Base-by-base conservation (phyloP, 202 grass and related monocot species). In the Saccharum hybrid region DNA sequence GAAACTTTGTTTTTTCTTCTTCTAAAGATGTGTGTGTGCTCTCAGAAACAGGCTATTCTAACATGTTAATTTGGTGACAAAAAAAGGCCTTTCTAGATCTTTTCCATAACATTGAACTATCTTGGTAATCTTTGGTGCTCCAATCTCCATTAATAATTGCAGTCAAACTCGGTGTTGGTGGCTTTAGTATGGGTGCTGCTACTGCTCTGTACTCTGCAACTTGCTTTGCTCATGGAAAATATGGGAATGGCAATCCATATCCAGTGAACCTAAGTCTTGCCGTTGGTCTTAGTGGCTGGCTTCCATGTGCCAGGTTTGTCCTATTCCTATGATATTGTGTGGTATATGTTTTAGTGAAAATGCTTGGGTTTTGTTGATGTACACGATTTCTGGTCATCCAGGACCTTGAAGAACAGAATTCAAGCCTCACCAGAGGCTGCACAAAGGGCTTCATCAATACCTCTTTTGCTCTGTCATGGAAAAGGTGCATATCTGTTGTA, bases 141-240 rank as follows among this genome's bases (percentile, higher is more conserved):
- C 65, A 60, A 54, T 54, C 16, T 75, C 18, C 30, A 66, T 60
- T 61, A 38, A 71, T 69, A 49, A 73, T 88, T 76, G n/a, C 87
- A 98, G 96, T 98, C 69, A 96, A 96, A 76, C 81, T 98, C 80
- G 96, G 93, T 21, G 76, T 98, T 70, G 96, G 96, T 69, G 96
- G 96, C 62, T 98, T 98, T 84, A 98, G 96, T 75, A 98, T 98
- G 96, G 96, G 96, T 37, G 93, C 96, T 70, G 96, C 93, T 49
- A 94, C 86, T 75, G 91, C 91, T 4, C 90, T 98, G 48, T 94
- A 98, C 68, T 98, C 96, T 8, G 96, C 91, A 73, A 94, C 93
- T 64, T 94, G 91, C 66, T 98, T 86, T 92, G 86, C 87, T 79
- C 89, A 92, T 84, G 96, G 93, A 77, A 96, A 89, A 89, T 99